These are phyloP conservation scores for Colletotrichum gigasporum DNA, from an alignment of 2,329 filamentous ascomycete species.

Conservation along the genomic window DNA sequence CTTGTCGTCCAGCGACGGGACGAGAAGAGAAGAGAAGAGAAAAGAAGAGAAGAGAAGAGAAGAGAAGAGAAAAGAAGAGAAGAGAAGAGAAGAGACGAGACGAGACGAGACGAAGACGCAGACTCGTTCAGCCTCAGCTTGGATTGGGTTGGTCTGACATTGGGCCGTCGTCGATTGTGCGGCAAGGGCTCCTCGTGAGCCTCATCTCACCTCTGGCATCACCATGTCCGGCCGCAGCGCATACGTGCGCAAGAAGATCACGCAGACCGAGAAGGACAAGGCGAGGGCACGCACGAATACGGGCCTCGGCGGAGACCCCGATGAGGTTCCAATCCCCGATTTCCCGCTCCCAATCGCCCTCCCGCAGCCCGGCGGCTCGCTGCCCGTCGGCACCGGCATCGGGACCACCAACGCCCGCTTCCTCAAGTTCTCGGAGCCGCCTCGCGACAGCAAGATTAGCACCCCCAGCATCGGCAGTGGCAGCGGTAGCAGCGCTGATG, in stretches of 20 bases:
- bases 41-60: no score
- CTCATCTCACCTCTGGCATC: not conserved
- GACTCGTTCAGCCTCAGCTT: no score
- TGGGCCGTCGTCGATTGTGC: no score
- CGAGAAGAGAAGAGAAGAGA: no score
- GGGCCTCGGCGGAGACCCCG: conserved; percentile 40
- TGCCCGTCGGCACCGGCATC: conserved; percentile 46
- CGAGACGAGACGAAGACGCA: no score
- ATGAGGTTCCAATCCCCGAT: conserved; percentile 48
- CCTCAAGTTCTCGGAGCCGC: conserved; percentile 55
- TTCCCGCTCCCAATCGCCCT: conserved; percentile 47
- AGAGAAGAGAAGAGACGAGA: no score
- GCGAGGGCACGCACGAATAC: conserved; percentile 49
- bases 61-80: no score
- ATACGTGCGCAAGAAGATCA: conserved; percentile 67
- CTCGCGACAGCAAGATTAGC: conserved; percentile 40
- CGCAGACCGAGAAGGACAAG: conserved; percentile 52
- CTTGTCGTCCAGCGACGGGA: not conserved
- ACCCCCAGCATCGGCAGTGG: conserved; percentile 47
- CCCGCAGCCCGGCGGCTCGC: conserved; percentile 44
- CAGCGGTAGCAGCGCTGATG: conserved; percentile 48
- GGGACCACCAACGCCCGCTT: conserved; percentile 54
- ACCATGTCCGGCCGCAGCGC: conserved; percentile 68
- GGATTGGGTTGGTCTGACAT: no score
- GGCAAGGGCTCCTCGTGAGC: not conserved